Evolutionary conservation across 2,329 filamentous ascomycete species (phyloP), one percentile per base, ranked within the genome.

Genomic region (Calonectria pteridis): DNA sequence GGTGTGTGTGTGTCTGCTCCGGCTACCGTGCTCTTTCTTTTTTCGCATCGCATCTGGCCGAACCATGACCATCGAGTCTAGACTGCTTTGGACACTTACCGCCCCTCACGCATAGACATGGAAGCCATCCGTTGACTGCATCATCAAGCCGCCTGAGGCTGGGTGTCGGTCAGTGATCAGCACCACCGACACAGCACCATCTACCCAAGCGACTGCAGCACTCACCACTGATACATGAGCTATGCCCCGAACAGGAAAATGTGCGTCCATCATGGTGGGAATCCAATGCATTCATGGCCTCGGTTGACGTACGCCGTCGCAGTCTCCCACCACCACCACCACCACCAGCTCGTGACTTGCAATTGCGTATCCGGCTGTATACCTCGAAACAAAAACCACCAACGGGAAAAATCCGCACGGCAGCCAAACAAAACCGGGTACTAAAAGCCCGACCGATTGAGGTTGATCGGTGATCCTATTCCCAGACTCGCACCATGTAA

Each of bases 1-100:
- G 28, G 49, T 40, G 29, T 23, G 26, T 26, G 23, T 43, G 50
- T 26, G 49, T 55, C 62, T 53, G 16, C 28, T 33, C 40, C n/a
- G 7, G 18, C 26, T 37, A 46, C 29, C 31, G n/a, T 67, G 33
- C 46, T 20, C 35, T 51, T 53, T 72, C n/a, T 55, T 69, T 69
- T 68, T 72, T 72, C 66, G 71, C 66, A 69, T 72, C 71, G 71
- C 66, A 72, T 69, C 50, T 51, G 28, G 71, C 59, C 66, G 59
- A 53, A 67, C 69, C 49, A 62, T 62, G 65, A 20, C 37, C 65
- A 67, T 55, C 35, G 51, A 43, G 10, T 64, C 59, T 49, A 64
- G 40, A 31, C 59, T 64, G 59, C 10, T 49, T 49, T 64, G 18
- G 40, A 49, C 28, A 43, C 37, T 29, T 49, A 14, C 59, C 37